These are phyloP conservation scores for Xylariaceae sp. DNA, from an alignment of 2,329 filamentous ascomycete species.

Conservation along the genomic window DNA sequence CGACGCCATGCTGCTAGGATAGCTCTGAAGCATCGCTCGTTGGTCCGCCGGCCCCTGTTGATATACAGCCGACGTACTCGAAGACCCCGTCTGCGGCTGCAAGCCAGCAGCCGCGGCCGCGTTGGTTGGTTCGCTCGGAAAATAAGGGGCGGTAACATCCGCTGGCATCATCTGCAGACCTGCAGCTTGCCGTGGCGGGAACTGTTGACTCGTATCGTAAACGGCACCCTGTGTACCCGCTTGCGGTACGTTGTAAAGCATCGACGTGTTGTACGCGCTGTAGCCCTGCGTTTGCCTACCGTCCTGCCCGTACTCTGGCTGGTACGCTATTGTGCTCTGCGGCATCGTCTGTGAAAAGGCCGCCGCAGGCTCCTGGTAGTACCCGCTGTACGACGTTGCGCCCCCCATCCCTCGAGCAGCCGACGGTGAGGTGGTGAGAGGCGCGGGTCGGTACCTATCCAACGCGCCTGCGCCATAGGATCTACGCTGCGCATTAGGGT, in stretches of 20 bases:
- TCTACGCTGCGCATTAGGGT: conserved; percentile 55
- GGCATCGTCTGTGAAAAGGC: conserved; percentile 64
- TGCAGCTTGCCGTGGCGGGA: conserved; percentile 76
- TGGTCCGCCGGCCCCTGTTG: conserved; percentile 64
- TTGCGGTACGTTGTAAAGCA: conserved; percentile 82
- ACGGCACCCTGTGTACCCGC: conserved; percentile 65
- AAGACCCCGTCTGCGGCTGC: conserved; percentile 55
- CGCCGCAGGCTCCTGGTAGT: conserved; percentile 61
- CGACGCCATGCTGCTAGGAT: conserved; percentile 53
- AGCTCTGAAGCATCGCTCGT: conserved; percentile 61
- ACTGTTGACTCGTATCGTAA: conserved; percentile 79
- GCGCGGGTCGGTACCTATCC: conserved; percentile 55
- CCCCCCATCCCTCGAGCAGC: conserved; percentile 58
- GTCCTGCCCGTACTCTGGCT: conserved; percentile 69
- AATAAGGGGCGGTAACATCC: conserved; percentile 76
- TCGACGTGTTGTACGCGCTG: conserved; percentile 65
- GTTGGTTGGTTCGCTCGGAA: conserved; percentile 69
- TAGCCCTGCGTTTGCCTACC: conserved; percentile 62
- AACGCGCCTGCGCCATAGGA: conserved; percentile 55
- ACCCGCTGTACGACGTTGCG: conserved; percentile 62
- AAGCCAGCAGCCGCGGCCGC: conserved; percentile 62
- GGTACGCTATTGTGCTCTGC: conserved; percentile 56
- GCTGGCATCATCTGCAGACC: conserved; percentile 75
- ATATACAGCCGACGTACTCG: conserved; percentile 65
- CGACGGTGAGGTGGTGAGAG: conserved; percentile 56